Percentiles rank a stretch among this genome's conserved stretches.
These are phyloP conservation scores for Gossypium thurberi DNA, from an alignment of 345 rosid species.

Conservation along the genomic window DNA sequence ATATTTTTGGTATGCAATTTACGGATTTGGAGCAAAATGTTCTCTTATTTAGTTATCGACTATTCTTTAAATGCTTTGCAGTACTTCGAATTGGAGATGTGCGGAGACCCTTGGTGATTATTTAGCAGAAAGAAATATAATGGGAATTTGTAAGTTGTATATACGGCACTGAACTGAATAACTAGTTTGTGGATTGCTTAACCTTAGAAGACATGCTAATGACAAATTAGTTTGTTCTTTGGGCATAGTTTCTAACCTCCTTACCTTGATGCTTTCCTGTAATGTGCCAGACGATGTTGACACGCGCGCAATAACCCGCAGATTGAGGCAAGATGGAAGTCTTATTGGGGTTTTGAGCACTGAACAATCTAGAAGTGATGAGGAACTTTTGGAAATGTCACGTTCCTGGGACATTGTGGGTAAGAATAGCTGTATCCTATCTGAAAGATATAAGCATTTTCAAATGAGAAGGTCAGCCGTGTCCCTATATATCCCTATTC, in stretches of 20 bases:
- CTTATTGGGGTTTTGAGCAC: conserved; percentile 90
- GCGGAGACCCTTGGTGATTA: conserved; percentile 68
- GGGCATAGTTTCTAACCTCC: neutral
- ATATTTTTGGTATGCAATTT: neutral
- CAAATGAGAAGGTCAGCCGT: neutral
- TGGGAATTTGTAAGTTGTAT: conserved; percentile 72
- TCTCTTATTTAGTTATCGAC: neutral
- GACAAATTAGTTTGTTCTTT: neutral
- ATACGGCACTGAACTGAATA: neutral
- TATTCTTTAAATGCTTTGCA: conserved; percentile 21
- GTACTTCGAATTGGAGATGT: conserved; percentile 95
- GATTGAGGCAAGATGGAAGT: conserved; percentile 93
- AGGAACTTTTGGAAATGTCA: conserved; percentile 76
- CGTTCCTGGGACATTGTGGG: conserved; percentile 87
- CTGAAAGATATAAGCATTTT: neutral
- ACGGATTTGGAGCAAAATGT: neutral
- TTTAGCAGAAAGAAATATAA: conserved; percentile 73
- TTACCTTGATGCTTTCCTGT: conserved; percentile 7
- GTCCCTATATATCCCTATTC: too few relatives aligned
- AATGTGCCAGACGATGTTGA: conserved; percentile 71
- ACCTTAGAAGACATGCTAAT: neutral
- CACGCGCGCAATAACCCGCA: conserved; percentile 88
- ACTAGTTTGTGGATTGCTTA: neutral
- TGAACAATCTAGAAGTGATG: conserved; percentile 63
- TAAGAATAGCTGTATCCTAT: conserved; percentile 16